Evolutionary conservation across 352 stramenopile genomes (phyloP).

Genomic region (Plasmopara muralis): DNA sequence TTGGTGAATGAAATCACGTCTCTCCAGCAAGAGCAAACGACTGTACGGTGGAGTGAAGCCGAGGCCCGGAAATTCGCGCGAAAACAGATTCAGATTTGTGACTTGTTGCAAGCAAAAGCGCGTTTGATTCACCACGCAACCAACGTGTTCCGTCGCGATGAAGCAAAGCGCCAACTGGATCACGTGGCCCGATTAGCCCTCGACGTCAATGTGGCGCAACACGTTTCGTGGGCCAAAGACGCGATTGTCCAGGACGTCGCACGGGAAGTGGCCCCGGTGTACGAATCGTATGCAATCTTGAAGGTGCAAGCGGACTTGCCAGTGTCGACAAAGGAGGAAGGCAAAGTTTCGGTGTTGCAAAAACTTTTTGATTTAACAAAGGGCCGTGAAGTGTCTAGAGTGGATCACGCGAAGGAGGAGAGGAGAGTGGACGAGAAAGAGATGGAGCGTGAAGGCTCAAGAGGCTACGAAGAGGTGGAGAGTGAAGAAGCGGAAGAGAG

Average conservation of each 20-base stretch:
- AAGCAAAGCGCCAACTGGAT: slow-evolving; percentile 41
- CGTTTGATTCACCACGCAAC: slow-evolving; percentile 28
- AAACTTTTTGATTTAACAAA: slow-evolving; percentile 12
- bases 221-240: slow-evolving; percentile 22
- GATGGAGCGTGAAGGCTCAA: slow-evolving; percentile 4
- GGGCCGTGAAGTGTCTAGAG: slow-evolving; percentile 7
- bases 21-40: slow-evolving; percentile 4
- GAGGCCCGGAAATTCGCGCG: slow-evolving; percentile 26
- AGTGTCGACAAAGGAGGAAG: neutral
- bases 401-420: slow-evolving; percentile 13
- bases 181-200: slow-evolving; percentile 33
- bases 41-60: neutral
- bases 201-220: slow-evolving; percentile 24
- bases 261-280: slow-evolving; percentile 26
- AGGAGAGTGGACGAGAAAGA: slow-evolving; percentile 18
- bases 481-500: too few species aligned
- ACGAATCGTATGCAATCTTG: slow-evolving; percentile 26
- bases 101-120: slow-evolving; percentile 35
- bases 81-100: slow-evolving; percentile 38
- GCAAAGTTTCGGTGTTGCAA: slow-evolving; percentile 6
- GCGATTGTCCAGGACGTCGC: slow-evolving; percentile 25
- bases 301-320: neutral
- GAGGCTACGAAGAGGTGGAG: too few species aligned
- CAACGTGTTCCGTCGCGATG: slow-evolving; percentile 23
- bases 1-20: slow-evolving; percentile 27